Conservation (phyloP, 2,329 filamentous ascomycete genomes). For the Scedosporium dehoogii region DNA sequence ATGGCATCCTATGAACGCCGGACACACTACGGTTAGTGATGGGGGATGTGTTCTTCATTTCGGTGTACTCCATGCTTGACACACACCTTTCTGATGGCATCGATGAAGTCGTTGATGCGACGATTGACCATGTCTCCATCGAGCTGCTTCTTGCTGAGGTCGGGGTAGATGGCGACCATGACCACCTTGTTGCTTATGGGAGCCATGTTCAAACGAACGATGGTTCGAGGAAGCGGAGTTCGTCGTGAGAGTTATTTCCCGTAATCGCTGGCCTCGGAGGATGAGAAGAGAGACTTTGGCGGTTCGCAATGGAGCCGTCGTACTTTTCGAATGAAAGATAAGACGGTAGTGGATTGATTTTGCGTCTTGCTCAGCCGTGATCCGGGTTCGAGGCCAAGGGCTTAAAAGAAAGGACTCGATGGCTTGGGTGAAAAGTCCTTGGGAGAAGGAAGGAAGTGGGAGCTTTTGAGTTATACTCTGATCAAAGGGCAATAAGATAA, state of each 20-base stretch:
- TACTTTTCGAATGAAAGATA: too few relatives aligned
- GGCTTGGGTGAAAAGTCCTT: not conserved
- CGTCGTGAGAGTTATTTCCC: too few relatives aligned
- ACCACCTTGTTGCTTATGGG: not conserved
- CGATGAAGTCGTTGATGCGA: not conserved
- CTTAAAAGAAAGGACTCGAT: not conserved
- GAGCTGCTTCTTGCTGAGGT: not conserved
- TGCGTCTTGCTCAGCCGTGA: too few relatives aligned
- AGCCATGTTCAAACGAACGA: not conserved
- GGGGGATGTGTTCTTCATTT: not conserved
- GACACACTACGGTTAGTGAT: not conserved
- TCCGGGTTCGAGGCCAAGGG: too few relatives aligned
- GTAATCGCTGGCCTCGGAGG: too few relatives aligned
- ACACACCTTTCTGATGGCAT: not conserved
- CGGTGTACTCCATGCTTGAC: not conserved
- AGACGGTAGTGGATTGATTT: too few relatives aligned
- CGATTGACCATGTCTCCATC: not conserved
- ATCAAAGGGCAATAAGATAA: too few relatives aligned
- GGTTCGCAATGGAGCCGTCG: too few relatives aligned
- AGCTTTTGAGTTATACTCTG: too few relatives aligned
- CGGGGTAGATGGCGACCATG: not conserved
- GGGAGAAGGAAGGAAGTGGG: not conserved
- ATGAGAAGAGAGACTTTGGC: too few relatives aligned
- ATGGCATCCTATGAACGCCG: not conserved
- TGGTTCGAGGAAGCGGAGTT: too few relatives aligned